phyloP scores from a whole-genome alignment of 495 filamentous ascomycete species.

The Aspergillus wentii region DNA sequence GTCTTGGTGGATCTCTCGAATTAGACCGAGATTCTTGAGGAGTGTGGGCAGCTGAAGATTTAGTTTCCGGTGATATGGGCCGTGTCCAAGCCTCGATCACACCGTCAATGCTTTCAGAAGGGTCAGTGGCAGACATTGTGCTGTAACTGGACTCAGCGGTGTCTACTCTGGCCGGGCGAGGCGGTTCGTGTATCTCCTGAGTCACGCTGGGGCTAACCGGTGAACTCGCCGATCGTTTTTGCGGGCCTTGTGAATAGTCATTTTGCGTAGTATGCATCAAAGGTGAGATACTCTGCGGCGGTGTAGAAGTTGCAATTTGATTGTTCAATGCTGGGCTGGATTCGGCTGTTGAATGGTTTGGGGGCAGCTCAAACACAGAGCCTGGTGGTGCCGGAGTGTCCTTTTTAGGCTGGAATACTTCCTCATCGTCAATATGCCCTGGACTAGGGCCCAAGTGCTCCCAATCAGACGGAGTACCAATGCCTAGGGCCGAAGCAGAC shows the following conservation, averaged over 20 bases:
- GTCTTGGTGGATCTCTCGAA: slow-evolving; percentile 1
- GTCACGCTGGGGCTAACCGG: slow-evolving; percentile 21
- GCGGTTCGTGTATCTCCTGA: slow-evolving; percentile 10
- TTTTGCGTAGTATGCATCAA: slow-evolving; percentile 6
- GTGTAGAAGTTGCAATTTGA: slow-evolving; percentile 2
- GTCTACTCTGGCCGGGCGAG: slow-evolving; percentile 21
- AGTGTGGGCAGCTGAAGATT: slow-evolving; percentile 3
- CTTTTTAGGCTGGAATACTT: slow-evolving; percentile 19
- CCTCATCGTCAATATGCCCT: slow-evolving; percentile 29
- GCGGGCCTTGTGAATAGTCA: background rate
- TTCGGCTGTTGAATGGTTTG: slow-evolving; percentile 1
- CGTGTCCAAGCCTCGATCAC: slow-evolving; percentile 40
- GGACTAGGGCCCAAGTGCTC: slow-evolving; percentile 45
- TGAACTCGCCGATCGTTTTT: slow-evolving; percentile 3
- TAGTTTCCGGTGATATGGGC: slow-evolving; percentile 18
- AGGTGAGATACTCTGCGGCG: slow-evolving; percentile 7
- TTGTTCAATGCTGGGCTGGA: background rate
- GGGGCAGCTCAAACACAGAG: slow-evolving; percentile 8
- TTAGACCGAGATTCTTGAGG: background rate
- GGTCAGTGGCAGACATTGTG: slow-evolving; percentile 14
- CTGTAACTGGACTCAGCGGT: slow-evolving; percentile 21
- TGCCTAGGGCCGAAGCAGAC: slow-evolving; percentile 43
- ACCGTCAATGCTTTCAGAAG: slow-evolving; percentile 37
- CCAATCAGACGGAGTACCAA: slow-evolving; percentile 56
- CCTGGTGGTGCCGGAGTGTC: slow-evolving; percentile 10